Conservation (phyloP, 805 yeast species). For the Zygosaccharomyces pseudorouxii region DNA sequence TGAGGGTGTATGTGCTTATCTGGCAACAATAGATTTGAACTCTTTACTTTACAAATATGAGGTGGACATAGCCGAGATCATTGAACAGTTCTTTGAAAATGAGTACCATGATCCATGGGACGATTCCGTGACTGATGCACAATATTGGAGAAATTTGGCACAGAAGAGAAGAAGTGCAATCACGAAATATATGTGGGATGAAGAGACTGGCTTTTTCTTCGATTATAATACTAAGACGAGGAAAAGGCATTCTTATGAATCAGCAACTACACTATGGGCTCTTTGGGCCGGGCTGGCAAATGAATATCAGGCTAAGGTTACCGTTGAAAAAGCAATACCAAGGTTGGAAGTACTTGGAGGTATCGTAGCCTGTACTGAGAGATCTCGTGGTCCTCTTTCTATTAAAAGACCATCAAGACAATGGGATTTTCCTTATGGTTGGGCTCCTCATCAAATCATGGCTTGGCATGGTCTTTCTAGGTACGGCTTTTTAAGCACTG, state of each 20-base stretch:
- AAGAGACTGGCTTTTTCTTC: constrained; percentile 66
- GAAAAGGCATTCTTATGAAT: constrained; percentile 61
- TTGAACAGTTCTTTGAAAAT: constrained; percentile 54
- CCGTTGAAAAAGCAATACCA: constrained; percentile 55
- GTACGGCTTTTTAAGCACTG: constrained; percentile 63
- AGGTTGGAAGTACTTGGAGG: constrained; percentile 88
- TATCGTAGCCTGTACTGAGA: constrained; percentile 73
- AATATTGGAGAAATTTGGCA: constrained; percentile 62
- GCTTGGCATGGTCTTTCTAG: constrained; percentile 83
- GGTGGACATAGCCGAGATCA: constrained; percentile 65
- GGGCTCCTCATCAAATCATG: constrained; percentile 97
- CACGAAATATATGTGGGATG: constrained; percentile 78
- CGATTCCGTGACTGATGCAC: constrained; percentile 41
- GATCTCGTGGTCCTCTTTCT: constrained; percentile 66
- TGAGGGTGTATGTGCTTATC: constrained; percentile 82
- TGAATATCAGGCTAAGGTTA: constrained; percentile 57
- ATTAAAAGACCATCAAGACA: constrained; percentile 80
- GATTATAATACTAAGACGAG: constrained; percentile 69
- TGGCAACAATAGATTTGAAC: constrained; percentile 89
- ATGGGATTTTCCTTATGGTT: constrained; percentile 97
- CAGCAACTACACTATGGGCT: constrained; percentile 91
- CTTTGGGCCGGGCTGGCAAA: constrained; percentile 77
- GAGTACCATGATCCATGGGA: constrained; percentile 39
- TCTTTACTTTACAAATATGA: constrained; percentile 87
- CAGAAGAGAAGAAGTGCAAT: constrained; percentile 49